phyloP scores from a whole-genome alignment of 495 filamentous ascomycete genomes.

The Talaromyces trachyspermus region DNA sequence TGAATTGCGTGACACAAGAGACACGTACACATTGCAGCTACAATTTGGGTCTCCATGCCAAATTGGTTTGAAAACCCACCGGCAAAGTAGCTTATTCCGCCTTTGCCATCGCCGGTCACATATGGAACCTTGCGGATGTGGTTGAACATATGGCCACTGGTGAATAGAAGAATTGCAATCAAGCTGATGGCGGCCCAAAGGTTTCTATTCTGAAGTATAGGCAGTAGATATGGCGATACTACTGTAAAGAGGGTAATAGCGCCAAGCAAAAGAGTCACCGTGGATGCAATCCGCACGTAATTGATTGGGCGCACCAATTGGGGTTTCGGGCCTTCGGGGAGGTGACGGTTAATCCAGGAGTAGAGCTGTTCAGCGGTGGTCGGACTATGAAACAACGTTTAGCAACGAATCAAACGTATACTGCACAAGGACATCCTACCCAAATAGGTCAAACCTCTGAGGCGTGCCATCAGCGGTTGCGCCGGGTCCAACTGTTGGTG shows the following conservation, averaged over 20 bases:
- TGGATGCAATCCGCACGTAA: slow-evolving; percentile 65
- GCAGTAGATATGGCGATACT: slow-evolving; percentile 76
- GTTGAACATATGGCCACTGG: slow-evolving; percentile 97
- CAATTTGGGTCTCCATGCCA: slow-evolving; percentile 91
- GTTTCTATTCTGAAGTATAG: slow-evolving; percentile 81
- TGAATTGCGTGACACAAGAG: not conserved
- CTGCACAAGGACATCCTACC: slow-evolving; percentile 46
- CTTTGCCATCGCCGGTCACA: slow-evolving; percentile 75
- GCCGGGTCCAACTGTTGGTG: slow-evolving; percentile 77
- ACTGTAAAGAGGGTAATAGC: slow-evolving; percentile 60
- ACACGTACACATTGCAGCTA: slow-evolving; percentile 89
- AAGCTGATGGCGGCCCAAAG: slow-evolving; percentile 89
- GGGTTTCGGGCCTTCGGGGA: slow-evolving; percentile 68
- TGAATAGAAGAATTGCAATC: slow-evolving; percentile 88
- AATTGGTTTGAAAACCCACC: slow-evolving; percentile 92
- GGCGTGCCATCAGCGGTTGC: slow-evolving; percentile 63
- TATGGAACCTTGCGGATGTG: slow-evolving; percentile 98
- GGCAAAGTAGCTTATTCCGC: slow-evolving; percentile 87
- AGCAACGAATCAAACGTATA: not conserved
- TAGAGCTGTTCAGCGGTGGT: slow-evolving; percentile 72
- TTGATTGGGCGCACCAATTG: slow-evolving; percentile 77
- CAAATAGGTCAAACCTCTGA: slow-evolving; percentile 80
- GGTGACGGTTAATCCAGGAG: slow-evolving; percentile 68
- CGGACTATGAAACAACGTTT: slow-evolving; percentile 39
- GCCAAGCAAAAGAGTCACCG: slow-evolving; percentile 59